phyloP scores from a whole-genome alignment of 129 eudicot genomes.

The Centaurea solstitialis region DNA sequence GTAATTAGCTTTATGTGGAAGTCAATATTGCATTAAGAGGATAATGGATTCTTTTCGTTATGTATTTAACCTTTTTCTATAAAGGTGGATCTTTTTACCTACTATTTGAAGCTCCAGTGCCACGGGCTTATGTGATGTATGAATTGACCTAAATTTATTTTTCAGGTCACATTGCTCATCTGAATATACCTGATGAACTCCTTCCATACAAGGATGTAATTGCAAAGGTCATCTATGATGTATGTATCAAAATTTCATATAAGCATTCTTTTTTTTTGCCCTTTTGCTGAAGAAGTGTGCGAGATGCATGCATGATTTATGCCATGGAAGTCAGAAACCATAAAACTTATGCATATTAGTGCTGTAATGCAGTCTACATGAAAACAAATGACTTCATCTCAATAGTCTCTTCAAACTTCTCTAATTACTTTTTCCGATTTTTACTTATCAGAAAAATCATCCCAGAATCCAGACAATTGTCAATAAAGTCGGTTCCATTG shows the following conservation, averaged over 20 bases:
- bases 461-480: conserved; percentile 90
- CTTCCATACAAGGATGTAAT: conserved; percentile 89
- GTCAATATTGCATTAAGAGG: conserved; percentile 1
- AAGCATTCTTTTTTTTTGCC: not conserved
- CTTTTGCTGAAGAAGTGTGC: not conserved
- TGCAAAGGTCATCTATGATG: conserved; percentile 97
- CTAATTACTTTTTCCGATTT: not conserved
- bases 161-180: conserved; percentile 99
- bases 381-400: not conserved
- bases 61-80: not conserved
- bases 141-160: conserved; percentile 27
- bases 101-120: not conserved
- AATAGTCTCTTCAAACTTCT: not conserved
- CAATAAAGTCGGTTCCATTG: conserved; percentile 83
- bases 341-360: not conserved
- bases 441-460: conserved; percentile 66
- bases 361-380: not conserved
- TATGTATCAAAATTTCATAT: conserved; percentile 31
- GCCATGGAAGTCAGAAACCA: not conserved
- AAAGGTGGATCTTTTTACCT: not conserved
- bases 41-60: not conserved
- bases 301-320: not conserved
- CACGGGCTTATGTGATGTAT: conserved; percentile 14
- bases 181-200: conserved; percentile 84
- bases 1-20: not conserved